Evolutionary conservation across 1,284 basidiomycete genomes (phyloP), one percentile per base, ranked within the genome.

Genomic region (Tylopilus sp.): DNA sequence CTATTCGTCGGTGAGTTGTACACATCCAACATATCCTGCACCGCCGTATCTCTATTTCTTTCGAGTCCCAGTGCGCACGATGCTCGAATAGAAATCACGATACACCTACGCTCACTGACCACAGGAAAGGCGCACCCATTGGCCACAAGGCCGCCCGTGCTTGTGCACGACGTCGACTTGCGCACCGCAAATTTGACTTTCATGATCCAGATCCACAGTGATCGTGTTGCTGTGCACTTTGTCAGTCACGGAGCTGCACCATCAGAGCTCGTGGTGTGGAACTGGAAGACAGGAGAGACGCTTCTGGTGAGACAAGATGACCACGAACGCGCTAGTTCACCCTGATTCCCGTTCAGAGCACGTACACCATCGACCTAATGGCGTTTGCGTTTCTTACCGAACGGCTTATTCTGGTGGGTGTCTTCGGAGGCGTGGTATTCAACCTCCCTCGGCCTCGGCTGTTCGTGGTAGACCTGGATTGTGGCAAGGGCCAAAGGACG

Each of bases 241-340:
- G 39, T 65, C 8, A 57, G 55, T 25, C 40, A 41, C 2, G 64
- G 61, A n/a, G 56, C 53, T 6, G 56, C 57, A 15, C 63, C 66
- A 11, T 73, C 70, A 26, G 73, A 80, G 48, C 62, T 84, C 16
- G 60, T 73, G n/a, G 65, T 84, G 15, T 85, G 80, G 81, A 72
- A 84, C 46, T 85, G 83, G 82, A 77, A 75, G 58, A 77, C 72
- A 6, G 76, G 78, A 8, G 53, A 58, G 6, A 55, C 64, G 15
- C 59, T 74, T 55, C 49, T 77, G 57, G 82, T 85, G 55, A 65
- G 76, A 59, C 25, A 3, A 8, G 16, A n/a, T 9, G 19, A 13
- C 12, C 29, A 18, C 44, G 28, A 12, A 19, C 18, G 46, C 18
- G 28, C 39, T 21, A 18, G 25, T 49, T 54, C 41, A 58, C 35